phyloP scores from a whole-genome alignment of 371 early-diverging fungal genomes.

The Saksenaea oblongispora region DNA sequence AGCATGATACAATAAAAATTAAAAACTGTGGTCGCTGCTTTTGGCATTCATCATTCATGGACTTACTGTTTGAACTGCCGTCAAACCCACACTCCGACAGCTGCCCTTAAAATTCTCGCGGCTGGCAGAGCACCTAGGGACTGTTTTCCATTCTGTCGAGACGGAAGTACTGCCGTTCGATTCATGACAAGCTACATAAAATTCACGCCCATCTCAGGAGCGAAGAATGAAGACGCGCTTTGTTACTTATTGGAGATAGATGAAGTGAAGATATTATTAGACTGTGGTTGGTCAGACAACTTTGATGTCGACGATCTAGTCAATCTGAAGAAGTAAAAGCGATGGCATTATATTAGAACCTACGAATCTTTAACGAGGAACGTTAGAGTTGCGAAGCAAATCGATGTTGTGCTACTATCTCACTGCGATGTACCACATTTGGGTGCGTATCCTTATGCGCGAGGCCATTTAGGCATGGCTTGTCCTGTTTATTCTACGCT shows the following conservation, averaged over 20 bases:
- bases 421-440: conserved; percentile 89
- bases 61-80: too few species aligned
- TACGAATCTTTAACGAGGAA: neutral
- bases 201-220: conserved; percentile 87
- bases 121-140: too few species aligned
- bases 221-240: conserved; percentile 79
- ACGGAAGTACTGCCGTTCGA: neutral
- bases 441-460: conserved; percentile 90
- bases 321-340: conserved; percentile 65
- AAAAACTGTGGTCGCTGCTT: too few species aligned
- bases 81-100: too few species aligned
- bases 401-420: conserved; percentile 94
- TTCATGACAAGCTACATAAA: conserved; percentile 70
- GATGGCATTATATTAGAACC: neutral
- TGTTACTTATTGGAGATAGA: conserved; percentile 93
- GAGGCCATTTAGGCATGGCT: conserved; percentile 73
- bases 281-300: conserved; percentile 88
- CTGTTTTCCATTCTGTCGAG: neutral
- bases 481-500: conserved; percentile 94
- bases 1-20: too few species aligned
- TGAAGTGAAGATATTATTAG: conserved; percentile 86
- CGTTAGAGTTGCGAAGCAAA: conserved; percentile 77
- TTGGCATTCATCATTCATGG: too few species aligned
- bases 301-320: conserved; percentile 71
- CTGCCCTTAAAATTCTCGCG: too few species aligned